Conservation (phyloP, 2,329 filamentous ascomycete species). For the Arachnomyces sp. region DNA sequence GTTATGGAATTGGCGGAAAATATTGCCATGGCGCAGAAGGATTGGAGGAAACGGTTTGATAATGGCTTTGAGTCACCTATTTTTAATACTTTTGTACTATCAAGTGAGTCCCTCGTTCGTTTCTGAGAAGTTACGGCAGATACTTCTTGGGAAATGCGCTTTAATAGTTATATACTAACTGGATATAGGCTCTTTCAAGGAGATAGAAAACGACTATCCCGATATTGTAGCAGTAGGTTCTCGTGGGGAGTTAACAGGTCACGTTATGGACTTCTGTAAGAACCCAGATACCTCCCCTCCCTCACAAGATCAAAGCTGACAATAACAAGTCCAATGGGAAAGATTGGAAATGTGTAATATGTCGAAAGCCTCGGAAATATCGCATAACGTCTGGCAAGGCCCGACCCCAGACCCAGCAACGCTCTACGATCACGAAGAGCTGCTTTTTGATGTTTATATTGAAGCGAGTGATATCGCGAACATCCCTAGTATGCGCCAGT, state of each 20-base stretch:
- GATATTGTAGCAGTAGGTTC: constrained; percentile 69
- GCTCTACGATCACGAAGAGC: constrained; percentile 41
- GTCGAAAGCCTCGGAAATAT: constrained; percentile 82
- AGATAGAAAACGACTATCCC: constrained; percentile 62
- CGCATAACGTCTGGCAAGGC: constrained; percentile 81
- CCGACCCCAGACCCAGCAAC: constrained; percentile 56
- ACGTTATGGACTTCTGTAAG: constrained; percentile 73
- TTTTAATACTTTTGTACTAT: constrained; percentile 80
- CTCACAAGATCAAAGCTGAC: constrained; percentile 7
- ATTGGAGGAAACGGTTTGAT: constrained; percentile 61
- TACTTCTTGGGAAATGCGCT: background rate
- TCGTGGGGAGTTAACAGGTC: constrained; percentile 61
- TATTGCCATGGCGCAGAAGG: constrained; percentile 66
- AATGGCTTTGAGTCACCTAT: constrained; percentile 47
- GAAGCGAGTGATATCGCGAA: constrained; percentile 81
- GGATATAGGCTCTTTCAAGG: constrained; percentile 53
- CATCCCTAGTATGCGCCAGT: constrained; percentile 58
- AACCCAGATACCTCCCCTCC: constrained; percentile 3
- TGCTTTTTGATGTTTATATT: constrained; percentile 69
- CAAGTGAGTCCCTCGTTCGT: constrained; percentile 37
- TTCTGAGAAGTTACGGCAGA: constrained; percentile 4
- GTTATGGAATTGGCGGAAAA: constrained; percentile 55
- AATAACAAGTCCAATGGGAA: constrained; percentile 61
- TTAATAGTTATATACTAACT: constrained; percentile 19
- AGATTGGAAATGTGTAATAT: constrained; percentile 86